Conservation (phyloP, 495 filamentous ascomycete genomes). For the Xylaria scruposa region DNA sequence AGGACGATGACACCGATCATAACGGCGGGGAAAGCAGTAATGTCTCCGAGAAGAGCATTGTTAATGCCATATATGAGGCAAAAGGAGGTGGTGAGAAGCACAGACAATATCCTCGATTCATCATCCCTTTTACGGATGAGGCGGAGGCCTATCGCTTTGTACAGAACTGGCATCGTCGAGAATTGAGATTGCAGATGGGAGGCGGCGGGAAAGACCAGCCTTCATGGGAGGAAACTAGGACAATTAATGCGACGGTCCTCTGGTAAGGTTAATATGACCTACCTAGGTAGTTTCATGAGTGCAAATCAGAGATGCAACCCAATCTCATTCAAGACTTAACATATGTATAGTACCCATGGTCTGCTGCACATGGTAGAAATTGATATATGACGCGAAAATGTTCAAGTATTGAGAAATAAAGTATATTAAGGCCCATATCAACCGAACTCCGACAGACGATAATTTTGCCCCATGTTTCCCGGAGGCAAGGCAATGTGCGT, state of each 20-base stretch:
- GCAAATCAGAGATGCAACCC: background rate
- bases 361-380: conserved; percentile 14
- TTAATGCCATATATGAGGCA: background rate
- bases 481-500: conserved; percentile 24
- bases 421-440: conserved; percentile 44
- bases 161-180: conserved; percentile 60
- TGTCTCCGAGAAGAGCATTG: background rate
- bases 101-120: conserved; percentile 47
- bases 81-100: conserved; percentile 13
- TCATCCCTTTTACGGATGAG: conserved; percentile 55
- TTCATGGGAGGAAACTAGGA: conserved; percentile 37
- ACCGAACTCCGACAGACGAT: conserved; percentile 46
- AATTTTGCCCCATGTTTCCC: conserved; percentile 31
- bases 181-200: conserved; percentile 41
- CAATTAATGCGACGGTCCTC: conserved; percentile 54
- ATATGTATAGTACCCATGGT: background rate
- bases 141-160: conserved; percentile 63
- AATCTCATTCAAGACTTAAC: background rate
- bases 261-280: conserved; percentile 47
- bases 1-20: background rate
- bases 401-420: conserved; percentile 32
- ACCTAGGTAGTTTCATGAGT: background rate
- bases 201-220: conserved; percentile 25
- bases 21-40: background rate
- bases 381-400: background rate